Base-by-base conservation (phyloP, 1,284 basidiomycete species). In the Trichosporon faecale region DNA sequence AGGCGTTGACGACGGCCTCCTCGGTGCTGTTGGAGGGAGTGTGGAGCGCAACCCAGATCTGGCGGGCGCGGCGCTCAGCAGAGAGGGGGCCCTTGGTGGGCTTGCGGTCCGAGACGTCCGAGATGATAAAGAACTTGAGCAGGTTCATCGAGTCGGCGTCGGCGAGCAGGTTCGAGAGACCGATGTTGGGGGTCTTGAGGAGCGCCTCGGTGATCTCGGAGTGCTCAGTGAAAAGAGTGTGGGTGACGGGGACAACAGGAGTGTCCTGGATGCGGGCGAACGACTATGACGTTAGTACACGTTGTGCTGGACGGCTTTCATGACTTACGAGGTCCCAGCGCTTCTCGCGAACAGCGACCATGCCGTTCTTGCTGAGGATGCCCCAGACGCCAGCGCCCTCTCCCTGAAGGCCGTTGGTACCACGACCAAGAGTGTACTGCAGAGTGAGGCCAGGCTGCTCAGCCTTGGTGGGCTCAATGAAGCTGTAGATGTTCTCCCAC, bases 301-400 rank as follows among this genome's bases (percentile, higher is more conserved):
- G 23, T 57, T 44, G 49, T 1, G 8, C 14, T 35, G 29, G n/a
- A 44, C 31, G 31, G 9, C 31, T 3, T 3, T 33, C 31, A n/a
- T n/a, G 3, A 87, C 90, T 78, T 71, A 95, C 93, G 80, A 95
- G 81, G 82, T 95, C 94, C 91, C 92, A 96, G 69, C 94, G 88
- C 67, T 86, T 84, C 72, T 89, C 85, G 81, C 89, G 90, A 77
- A 93, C 87, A 33, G 85, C 85, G 71, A 86, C 84, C 74, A 95
- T 86, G 74, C 91, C 89, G 70, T 90, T 87, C 86, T 95, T 95
- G 57, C 88, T 86, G 33, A 94, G 89, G 63, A 95, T 81, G 11
- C 88, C 93, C 90, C 91, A 95, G 1, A 95, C 91, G 78, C 93
- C 94, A 68, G 89, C 40, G 78, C 84, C 74, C 84, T 86, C 81